These are phyloP conservation scores for Raddia distichophylla DNA, from an alignment of 176 grass and related monocot genomes.

Conservation along the genomic window DNA sequence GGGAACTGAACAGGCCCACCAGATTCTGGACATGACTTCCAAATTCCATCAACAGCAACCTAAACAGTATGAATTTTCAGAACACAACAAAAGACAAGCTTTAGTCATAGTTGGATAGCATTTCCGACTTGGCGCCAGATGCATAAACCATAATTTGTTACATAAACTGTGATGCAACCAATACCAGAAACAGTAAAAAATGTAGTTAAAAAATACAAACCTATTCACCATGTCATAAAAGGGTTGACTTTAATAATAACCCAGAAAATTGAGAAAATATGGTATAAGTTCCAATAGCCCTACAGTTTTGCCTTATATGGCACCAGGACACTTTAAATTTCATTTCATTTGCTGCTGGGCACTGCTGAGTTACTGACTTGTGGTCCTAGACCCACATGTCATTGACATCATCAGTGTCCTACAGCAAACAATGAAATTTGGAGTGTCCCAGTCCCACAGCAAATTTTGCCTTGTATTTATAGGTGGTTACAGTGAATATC, in stretches of 20 bases:
- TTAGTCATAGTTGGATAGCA: background rate
- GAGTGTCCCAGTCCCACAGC: too few relatives aligned
- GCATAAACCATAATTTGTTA: constrained; percentile 2
- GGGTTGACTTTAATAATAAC: background rate
- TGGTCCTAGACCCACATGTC: too few relatives aligned
- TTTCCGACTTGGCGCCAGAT: background rate
- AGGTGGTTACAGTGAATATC: constrained; percentile 5
- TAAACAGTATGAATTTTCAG: constrained; percentile 35
- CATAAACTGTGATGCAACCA: background rate
- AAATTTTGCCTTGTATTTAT: background rate
- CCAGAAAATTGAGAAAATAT: background rate
- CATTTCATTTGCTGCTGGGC: too few relatives aligned
- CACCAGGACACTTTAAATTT: too few relatives aligned
- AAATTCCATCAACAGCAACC: constrained; percentile 98
- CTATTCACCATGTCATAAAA: background rate
- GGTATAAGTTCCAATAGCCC: background rate
- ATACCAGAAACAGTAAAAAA: background rate
- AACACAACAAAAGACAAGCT: constrained; percentile 2
- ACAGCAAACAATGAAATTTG: too few relatives aligned
- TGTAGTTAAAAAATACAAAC: background rate
- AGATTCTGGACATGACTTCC: constrained; percentile 81
- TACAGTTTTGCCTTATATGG: background rate
- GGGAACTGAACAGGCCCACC: constrained; percentile 95
- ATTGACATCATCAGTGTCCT: too few relatives aligned
- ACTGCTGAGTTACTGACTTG: too few relatives aligned